phyloP scores from a whole-genome alignment of 1,284 basidiomycete species.

The Mycosarcoma mackinlayi region DNA sequence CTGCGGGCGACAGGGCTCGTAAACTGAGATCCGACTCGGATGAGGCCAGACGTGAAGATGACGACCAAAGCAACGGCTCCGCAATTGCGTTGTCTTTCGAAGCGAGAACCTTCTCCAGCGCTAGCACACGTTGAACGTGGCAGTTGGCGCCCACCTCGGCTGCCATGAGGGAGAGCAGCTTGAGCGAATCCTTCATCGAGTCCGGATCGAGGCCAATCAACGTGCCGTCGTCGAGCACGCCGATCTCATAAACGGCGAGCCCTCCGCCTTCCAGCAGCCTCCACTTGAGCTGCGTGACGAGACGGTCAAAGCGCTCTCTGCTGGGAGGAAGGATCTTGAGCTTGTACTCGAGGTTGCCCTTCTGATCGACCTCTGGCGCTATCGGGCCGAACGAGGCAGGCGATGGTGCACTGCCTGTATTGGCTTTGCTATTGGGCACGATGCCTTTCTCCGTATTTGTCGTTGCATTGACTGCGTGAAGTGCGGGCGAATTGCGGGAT shows the following conservation, averaged over 20 bases:
- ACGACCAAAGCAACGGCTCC: not conserved
- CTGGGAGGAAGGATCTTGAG: constrained; percentile 64
- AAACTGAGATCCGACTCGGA: constrained; percentile 30
- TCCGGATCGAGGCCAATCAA: constrained; percentile 56
- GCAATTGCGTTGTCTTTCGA: not conserved
- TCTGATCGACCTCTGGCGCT: constrained; percentile 62
- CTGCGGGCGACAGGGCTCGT: constrained; percentile 13
- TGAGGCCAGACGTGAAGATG: constrained; percentile 4
- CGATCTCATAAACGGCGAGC: constrained; percentile 65
- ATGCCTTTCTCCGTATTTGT: too few relatives aligned
- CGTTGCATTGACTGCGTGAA: not conserved
- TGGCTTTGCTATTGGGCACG: not conserved
- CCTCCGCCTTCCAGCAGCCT: constrained; percentile 66
- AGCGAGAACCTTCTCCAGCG: constrained; percentile 19
- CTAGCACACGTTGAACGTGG: constrained; percentile 34
- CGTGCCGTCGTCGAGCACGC: constrained; percentile 66
- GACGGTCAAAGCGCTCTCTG: constrained; percentile 61
- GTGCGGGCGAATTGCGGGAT: constrained; percentile 26
- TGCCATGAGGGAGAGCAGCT: constrained; percentile 59
- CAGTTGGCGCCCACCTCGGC: constrained; percentile 51
- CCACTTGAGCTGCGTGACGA: constrained; percentile 68
- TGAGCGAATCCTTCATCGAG: constrained; percentile 61
- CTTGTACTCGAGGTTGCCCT: constrained; percentile 68
- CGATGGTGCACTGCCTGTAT: constrained; percentile 9
- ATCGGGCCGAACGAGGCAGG: constrained; percentile 44